Evolutionary conservation across 1,284 basidiomycete genomes (phyloP), one percentile per base, ranked within the genome.

Genomic region (Cryptococcus hybrid): DNA sequence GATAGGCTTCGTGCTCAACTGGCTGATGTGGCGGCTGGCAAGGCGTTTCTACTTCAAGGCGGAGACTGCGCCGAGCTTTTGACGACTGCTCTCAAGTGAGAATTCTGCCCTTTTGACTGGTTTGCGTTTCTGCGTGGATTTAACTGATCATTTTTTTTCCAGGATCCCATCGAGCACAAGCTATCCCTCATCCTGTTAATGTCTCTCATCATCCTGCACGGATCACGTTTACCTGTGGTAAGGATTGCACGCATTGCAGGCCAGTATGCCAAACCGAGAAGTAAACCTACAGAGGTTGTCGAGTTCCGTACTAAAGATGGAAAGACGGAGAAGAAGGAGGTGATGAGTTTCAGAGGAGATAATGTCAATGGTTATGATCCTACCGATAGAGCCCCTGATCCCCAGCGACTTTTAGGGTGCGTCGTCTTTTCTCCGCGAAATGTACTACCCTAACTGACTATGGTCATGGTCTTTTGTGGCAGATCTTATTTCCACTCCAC

Each of bases 21-120:
- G 18, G 81, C 83, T 15, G 84, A 85, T 50, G 92, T 95, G 5
- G 89, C 94, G 58, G 81, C 82, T n/a, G 88, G 89, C 62, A 85
- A 93, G 70, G 92, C 92, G 0, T 99, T 99, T 78, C 82, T 99
- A 37, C 84, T 99, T 0, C 95, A 99, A 65, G 93, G 94, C 2
- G 96, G 95, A 8, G 96, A 99, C 74, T 99, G 94, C 69, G 95
- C 94, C 18, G 94, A 95, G 77, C 88, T 89, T 71, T 95, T 68
- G 88, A 91, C 66, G 90, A 90, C 1, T 93, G 91, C 74, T 92
- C 90, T 0, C 84, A 89, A 67, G 90, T 90, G 70, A 63, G 84
- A 18, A 3, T 24, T 43, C 13, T 38, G 39, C n/a, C 24, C 24
- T 24, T 24, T 42, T 42, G n/a, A 12, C 42, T 54, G 18, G 35